Base-by-base conservation (phyloP, 192 early-diverging fungal genomes). In the Podila minutissima region DNA sequence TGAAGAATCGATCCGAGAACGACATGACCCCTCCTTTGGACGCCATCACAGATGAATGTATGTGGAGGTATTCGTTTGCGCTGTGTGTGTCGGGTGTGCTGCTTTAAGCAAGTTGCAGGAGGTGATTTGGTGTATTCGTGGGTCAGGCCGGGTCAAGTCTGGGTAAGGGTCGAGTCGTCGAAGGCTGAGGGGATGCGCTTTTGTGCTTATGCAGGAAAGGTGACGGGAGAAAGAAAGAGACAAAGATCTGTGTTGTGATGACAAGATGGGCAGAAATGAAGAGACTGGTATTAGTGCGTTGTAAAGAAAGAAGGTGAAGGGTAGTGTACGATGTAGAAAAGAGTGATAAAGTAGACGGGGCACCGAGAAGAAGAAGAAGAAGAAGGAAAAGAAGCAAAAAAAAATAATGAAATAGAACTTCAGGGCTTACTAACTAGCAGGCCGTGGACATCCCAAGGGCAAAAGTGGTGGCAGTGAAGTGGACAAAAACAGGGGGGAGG, bases 1-100 rank as follows among this genome's bases (percentile, higher is more conserved):
- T 79, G 32, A 79, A 72, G 69, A 79, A 79, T 33, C 70, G 32
- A 65, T 79, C 76, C 31, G 70, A 72, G 65, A 79, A 72, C 51
- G 76, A 79, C 66, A 72, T 58, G 37, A 38, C 67, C 17, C 75
- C 59, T 59, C 70, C 70, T 38, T 22, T 49, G 11, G 61, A 55
- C 7, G 59, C 59, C 70, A 79, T 72, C 17, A 11, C 46, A 17
- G 64, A 13, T 31, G 29, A 32, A 11, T 61, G 31, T 22, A 0
- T 55, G 3, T 55, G 53, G 24, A 26, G 24, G 24, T 22, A 9
- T 24, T 17, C 6, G 20, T 8, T 29, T 61, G 28, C 15, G 8
- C 35, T n/a, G 3, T 61, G 28, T 46, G 8, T 58, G 9, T 31
- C 31, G 33, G 33, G 22, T 60, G 8, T 55, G 11, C 24, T 58